Conservation (phyloP, 257 asterid genomes). For the Catharanthus roseus region DNA sequence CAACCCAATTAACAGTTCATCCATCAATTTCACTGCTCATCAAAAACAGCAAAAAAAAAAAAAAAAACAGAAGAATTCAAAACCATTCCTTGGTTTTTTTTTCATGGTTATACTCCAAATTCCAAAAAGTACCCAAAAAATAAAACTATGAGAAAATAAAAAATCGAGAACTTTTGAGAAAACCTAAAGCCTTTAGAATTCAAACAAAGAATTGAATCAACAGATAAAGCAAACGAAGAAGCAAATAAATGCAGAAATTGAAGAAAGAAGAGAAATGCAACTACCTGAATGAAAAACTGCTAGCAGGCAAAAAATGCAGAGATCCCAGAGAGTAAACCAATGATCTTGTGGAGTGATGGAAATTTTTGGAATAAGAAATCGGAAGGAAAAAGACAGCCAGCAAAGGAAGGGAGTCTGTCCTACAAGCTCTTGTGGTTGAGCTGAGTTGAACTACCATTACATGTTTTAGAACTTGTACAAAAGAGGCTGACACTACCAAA, state of each 20-base stretch:
- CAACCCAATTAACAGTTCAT: conserved; percentile 19
- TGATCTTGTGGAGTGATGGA: neutral
- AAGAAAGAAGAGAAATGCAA: neutral
- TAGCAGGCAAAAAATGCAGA: neutral
- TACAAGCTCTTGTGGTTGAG: neutral
- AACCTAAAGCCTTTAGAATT: neutral
- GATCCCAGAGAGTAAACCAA: neutral
- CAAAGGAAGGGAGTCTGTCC: neutral
- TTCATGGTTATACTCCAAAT: neutral
- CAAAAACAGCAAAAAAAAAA: conserved; percentile 10
- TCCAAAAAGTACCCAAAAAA: neutral
- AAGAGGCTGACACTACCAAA: neutral
- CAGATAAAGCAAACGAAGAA: neutral
- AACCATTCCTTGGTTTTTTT: neutral
- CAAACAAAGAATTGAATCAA: neutral
- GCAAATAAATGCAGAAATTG: neutral
- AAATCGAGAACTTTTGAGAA: neutral
- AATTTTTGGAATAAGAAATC: conserved; percentile 1
- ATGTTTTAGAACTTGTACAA: too few species aligned
- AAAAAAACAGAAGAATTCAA: conserved; percentile 6
- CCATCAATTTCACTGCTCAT: conserved; percentile 34
- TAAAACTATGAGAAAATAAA: neutral
- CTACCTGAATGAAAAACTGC: conserved; percentile 2
- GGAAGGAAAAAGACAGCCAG: neutral
- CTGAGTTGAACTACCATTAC: neutral